Percentiles rank a stretch among this genome's conserved stretches.
phyloP scores from a whole-genome alignment of 2,329 filamentous ascomycete genomes.

The Diaporthe citriasiana region DNA sequence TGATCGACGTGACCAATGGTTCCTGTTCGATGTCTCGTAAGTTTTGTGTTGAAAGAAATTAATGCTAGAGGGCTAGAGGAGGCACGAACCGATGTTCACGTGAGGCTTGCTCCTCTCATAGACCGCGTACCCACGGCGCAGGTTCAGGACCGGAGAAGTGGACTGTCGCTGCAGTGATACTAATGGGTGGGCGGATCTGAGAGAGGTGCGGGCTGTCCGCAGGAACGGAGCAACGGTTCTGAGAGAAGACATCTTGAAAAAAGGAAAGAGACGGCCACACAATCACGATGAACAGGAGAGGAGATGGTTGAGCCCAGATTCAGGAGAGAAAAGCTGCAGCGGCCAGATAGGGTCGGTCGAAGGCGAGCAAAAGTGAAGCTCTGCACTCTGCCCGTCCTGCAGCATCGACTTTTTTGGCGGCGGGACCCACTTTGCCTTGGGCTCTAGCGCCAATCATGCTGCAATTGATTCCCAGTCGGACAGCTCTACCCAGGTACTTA shows the following conservation, averaged over 20 bases:
- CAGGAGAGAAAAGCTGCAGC: constrained; percentile 36
- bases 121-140: constrained; percentile 75
- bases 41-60: constrained; percentile 39
- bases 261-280: constrained; percentile 46
- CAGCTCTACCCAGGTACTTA: neutral
- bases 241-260: constrained; percentile 82
- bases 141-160: constrained; percentile 74
- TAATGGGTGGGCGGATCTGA: constrained; percentile 75
- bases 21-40: constrained; percentile 62
- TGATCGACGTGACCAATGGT: constrained; percentile 99
- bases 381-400: constrained; percentile 27
- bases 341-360: constrained; percentile 29
- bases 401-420: constrained; percentile 43
- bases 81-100: constrained; percentile 88
- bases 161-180: constrained; percentile 84
- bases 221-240: constrained; percentile 84
- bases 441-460: constrained; percentile 40
- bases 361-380: constrained; percentile 33
- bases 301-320: constrained; percentile 32
- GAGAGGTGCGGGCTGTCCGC: constrained; percentile 83
- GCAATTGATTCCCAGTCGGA: constrained; percentile 34
- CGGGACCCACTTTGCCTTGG: constrained; percentile 32
- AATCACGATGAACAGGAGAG: constrained; percentile 43
- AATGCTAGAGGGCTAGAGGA: constrained; percentile 7
- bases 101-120: constrained; percentile 96